Conservation (phyloP, 257 asterid species). For the Solanum piurae region DNA sequence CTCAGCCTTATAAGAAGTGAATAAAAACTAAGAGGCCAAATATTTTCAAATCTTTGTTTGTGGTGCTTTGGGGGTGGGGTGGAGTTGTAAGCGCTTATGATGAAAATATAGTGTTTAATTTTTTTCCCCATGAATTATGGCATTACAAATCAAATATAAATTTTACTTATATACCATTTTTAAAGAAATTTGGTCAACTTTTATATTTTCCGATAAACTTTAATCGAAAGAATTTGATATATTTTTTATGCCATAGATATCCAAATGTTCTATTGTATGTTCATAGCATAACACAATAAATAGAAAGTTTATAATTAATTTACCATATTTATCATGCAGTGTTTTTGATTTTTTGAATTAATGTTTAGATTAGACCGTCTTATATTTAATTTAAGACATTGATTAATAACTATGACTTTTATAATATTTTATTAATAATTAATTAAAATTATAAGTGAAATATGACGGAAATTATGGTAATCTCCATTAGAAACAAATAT, state of each 20-base stretch:
- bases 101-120: too few species aligned
- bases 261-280: neutral
- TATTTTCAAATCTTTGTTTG: too few species aligned
- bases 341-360: neutral
- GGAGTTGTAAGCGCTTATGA: too few species aligned
- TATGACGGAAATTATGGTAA: neutral
- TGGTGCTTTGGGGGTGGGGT: too few species aligned
- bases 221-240: too few species aligned
- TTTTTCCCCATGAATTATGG: too few species aligned
- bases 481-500: neutral
- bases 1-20: too few species aligned
- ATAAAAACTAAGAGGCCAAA: too few species aligned
- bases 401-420: neutral
- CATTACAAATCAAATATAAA: too few species aligned
- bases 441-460: neutral
- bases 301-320: neutral
- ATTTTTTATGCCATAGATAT: neutral
- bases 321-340: neutral
- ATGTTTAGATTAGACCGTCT: neutral
- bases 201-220: neutral
- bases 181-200: too few species aligned
- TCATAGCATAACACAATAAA: neutral
- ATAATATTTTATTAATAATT: neutral
- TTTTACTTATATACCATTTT: too few species aligned
- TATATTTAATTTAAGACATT: neutral